Base-by-base conservation (phyloP, 2,329 filamentous ascomycete genomes). In the Colletotrichum kahawae region DNA sequence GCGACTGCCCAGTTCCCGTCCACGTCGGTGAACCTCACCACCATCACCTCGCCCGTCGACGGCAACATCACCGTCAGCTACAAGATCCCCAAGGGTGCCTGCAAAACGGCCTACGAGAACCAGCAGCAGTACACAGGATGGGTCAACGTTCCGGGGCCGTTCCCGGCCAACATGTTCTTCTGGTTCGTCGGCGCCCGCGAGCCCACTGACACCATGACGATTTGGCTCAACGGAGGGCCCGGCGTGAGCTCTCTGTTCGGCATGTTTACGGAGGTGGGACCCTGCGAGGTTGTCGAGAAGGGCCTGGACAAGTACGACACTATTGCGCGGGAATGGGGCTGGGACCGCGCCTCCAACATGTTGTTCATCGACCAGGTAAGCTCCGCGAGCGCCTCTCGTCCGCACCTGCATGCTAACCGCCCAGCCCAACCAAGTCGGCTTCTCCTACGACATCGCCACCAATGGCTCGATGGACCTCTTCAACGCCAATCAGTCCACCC, bases 71-170 rank as follows among this genome's bases (percentile, higher is more conserved):
- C 90, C 74, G 90, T 95, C 80, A 90, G 90, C 70, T 95, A 93
- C 87, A 94, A 93, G 80, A 85, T 88, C 43, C 88, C 90, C 6
- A 82, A 86, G 9, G 91, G 90, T 60, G 92, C 89, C 14, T 95
- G 93, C 82, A 89, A 86, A 62, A 94, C 93, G 2, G 90, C 90
- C 9, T 94, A 93, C 79, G 81, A 87, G 59, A 87, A 86, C 1
- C 93, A 95, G 82, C 89, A 92, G 81, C 93, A 95, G 81, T 94
- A 92, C 80, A 91, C 92, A 5, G 93, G 93, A 79, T 94, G 93
- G 89, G 90, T 95, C 71, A 88, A 84, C 68, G 83, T 94, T 7
- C 91, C 92, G 7, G 92, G 87, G 59, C 82, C 85, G 33, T 90
- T 87, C 77, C 83, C 87, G 21, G 88, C 88, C 57, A 90, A 88